Conservation (phyloP, 2,329 filamentous ascomycete species). For the Nannizziopsis barbatae region DNA sequence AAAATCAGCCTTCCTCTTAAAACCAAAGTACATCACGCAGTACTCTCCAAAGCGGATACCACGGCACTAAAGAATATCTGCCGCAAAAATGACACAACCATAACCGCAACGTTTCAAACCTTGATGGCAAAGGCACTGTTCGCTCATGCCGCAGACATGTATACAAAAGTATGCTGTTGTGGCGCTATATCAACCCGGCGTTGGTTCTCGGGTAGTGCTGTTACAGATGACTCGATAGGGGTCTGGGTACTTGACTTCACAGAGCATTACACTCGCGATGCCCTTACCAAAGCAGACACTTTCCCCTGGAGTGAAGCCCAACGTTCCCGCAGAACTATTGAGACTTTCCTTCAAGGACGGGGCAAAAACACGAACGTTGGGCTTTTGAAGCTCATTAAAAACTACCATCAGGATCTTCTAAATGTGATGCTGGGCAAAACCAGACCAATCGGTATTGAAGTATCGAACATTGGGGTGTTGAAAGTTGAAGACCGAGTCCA, state of each 20-base stretch:
- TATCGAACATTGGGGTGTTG: constrained; percentile 39
- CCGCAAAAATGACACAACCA: constrained; percentile 30
- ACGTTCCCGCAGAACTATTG: constrained; percentile 24
- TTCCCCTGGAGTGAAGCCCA: constrained; percentile 29
- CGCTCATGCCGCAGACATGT: constrained; percentile 22
- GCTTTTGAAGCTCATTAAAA: constrained; percentile 32
- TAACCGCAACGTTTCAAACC: constrained; percentile 34
- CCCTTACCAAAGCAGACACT: constrained; percentile 7
- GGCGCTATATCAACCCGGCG: constrained; percentile 32
- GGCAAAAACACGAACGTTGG: constrained; percentile 28
- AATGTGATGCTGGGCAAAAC: constrained; percentile 30
- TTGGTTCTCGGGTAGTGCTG: constrained; percentile 24
- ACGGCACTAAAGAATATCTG: constrained; percentile 25
- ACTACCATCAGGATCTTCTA: constrained; percentile 31
- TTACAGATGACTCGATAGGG: constrained; percentile 30
- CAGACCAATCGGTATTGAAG: constrained; percentile 32
- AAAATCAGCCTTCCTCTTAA: constrained; percentile 19
- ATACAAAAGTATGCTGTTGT: constrained; percentile 23
- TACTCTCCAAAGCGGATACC: constrained; percentile 25
- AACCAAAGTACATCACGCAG: constrained; percentile 24
- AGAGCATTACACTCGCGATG: constrained; percentile 22
- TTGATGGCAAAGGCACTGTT: constrained; percentile 32
- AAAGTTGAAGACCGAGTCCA: neutral
- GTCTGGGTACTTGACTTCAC: constrained; percentile 29
- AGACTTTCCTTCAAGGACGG: constrained; percentile 19